A percentile compares a stretch with the other conserved stretches of the same genome.
These are phyloP conservation scores for Clitopilus hobsonii DNA, from an alignment of 768 basidiomycete genomes.

Conservation along the genomic window DNA sequence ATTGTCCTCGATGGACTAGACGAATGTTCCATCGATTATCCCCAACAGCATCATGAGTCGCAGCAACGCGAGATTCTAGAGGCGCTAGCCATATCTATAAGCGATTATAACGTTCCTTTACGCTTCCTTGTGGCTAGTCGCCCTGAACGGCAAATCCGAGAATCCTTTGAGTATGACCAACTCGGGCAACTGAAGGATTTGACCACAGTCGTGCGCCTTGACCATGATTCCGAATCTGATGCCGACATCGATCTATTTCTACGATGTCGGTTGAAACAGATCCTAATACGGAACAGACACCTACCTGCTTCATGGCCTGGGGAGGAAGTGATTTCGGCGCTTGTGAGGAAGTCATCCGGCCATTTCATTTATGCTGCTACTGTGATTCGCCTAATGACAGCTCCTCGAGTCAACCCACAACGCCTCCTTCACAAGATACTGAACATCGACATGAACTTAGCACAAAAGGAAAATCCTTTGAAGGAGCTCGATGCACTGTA, in stretches of 20 bases:
- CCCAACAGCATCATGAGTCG: background rate
- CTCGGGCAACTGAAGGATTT: background rate
- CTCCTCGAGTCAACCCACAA: background rate
- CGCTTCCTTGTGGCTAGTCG: background rate
- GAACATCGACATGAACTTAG: background rate
- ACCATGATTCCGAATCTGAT: background rate
- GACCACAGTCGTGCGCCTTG: background rate
- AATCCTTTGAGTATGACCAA: background rate
- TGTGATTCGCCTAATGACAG: background rate
- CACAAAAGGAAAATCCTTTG: background rate
- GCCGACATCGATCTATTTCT: background rate
- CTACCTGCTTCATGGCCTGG: background rate
- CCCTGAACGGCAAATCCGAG: background rate
- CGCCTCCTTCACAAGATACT: background rate
- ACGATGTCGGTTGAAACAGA: background rate
- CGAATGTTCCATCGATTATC: background rate
- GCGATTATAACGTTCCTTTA: background rate
- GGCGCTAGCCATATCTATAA: background rate
- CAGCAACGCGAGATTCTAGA: background rate
- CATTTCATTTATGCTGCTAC: background rate
- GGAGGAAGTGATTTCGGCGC: background rate
- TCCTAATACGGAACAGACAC: background rate
- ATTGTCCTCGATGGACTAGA: background rate
- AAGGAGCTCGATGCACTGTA: background rate
- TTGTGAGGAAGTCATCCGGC: background rate